phyloP scores from a whole-genome alignment of 768 basidiomycete genomes.

The Xerocomus spinulosus region DNA sequence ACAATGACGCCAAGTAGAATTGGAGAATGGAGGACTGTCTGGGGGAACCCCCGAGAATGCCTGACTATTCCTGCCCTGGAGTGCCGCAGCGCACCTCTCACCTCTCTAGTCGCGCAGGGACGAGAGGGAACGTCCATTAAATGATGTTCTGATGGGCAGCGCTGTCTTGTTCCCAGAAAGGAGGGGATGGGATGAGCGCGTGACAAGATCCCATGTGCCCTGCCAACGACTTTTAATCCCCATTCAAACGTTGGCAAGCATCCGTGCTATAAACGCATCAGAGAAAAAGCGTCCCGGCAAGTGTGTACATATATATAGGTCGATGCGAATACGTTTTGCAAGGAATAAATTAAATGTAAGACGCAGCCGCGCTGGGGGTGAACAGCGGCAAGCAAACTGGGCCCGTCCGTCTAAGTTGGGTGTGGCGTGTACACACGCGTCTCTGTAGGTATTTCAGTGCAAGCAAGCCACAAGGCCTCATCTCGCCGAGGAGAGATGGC shows the following conservation, averaged over 20 bases:
- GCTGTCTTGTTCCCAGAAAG: not conserved
- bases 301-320: not conserved
- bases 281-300: constrained; percentile 3
- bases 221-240: constrained; percentile 8
- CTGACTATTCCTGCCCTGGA: not conserved
- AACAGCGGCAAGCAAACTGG: constrained; percentile 7
- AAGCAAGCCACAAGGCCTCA: constrained; percentile 6
- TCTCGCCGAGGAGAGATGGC: constrained; percentile 24
- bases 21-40: constrained; percentile 16
- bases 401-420: constrained; percentile 18
- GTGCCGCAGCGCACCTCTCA: constrained; percentile 2
- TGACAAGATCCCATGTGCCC: not conserved
- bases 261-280: constrained; percentile 5
- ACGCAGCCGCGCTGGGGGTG: constrained; percentile 4
- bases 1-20: constrained; percentile 17
- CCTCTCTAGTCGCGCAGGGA: constrained; percentile 18
- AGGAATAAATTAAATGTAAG: constrained; percentile 11
- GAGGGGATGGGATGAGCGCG: not conserved
- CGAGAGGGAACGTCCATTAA: not conserved
- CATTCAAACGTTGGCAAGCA: constrained; percentile 7
- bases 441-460: constrained; percentile 7
- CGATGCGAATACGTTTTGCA: constrained; percentile 6
- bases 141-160: constrained; percentile 1
- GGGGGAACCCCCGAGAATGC: constrained; percentile 6
- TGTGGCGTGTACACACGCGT: not conserved